Base-by-base conservation (phyloP, 345 rosid genomes). In the Reutealis trisperma region DNA sequence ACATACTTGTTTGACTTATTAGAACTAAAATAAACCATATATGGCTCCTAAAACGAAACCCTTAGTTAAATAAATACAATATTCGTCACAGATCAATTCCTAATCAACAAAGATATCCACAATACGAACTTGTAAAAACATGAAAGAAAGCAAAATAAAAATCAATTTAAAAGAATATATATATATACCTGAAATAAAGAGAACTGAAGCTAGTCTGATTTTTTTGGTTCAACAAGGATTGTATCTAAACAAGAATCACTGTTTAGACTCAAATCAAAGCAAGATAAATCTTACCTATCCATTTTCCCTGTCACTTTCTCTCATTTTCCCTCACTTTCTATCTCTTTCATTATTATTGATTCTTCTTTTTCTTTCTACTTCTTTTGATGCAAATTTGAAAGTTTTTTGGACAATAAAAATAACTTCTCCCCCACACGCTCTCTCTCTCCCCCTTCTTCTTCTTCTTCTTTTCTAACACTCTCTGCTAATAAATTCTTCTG, bases 401-500 rank as follows among this genome's bases (percentile, higher is more conserved):
- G 21, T 10, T 12, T 66, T 25, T n/a, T 14, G 12, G 47, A 65
- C 69, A 44, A 66, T 9, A 66, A 12, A 41, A 37, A 10, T 37
- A 51, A 41, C 3, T 25, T 27, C n/a, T 11, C 15, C 6, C 6
- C 30, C 4, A 37, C 5, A 37, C 41, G 0, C 41, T 2, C 41
- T 37, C 41, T 37, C 41, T 37, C 37, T 66, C 12, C 4, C 2
- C 19, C 51, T 25, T 5, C 6, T 4, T 27, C 69, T 34, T 1
- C 5, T 1, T 24, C 27, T 41, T 5, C 14, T 1, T 47, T 47
- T 34, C 22, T 14, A 2, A 44, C 55, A 65, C 70, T 2, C 10
- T 66, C 69, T 42, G 70, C 30, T 37, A 42, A 9, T 66, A 66
- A 66, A 66, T 66, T 64, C 70, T 61, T n/a, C 60, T 55, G 45